Evolutionary conservation across 2,329 filamentous ascomycete species (phyloP).

Genomic region (Trichophyton equinum): DNA sequence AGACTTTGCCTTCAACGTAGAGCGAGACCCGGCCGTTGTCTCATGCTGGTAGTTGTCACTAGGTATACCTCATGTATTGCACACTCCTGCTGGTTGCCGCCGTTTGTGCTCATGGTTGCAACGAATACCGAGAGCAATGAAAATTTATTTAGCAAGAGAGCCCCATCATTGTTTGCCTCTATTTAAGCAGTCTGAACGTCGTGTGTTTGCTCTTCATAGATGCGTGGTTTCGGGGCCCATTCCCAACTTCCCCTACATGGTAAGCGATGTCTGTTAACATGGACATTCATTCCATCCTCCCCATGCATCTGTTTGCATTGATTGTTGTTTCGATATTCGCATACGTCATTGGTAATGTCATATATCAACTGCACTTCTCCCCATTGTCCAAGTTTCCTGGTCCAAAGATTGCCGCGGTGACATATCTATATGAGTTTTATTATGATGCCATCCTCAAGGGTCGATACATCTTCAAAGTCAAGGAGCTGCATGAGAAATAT

Average conservation of each 20-base stretch:
- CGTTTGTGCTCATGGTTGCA: background rate
- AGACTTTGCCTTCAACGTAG: background rate
- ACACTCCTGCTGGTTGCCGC: background rate
- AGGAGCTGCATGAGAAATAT: constrained; percentile 22
- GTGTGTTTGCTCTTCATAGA: background rate
- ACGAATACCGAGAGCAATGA: background rate
- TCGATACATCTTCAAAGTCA: constrained; percentile 21
- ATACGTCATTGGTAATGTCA: background rate
- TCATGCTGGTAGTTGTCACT: background rate
- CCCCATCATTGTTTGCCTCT: background rate
- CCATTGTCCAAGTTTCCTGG: constrained; percentile 19
- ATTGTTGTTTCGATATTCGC: background rate
- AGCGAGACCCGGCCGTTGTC: background rate
- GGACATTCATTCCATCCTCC: background rate
- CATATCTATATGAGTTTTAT: constrained; percentile 20
- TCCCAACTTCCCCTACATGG: too few relatives aligned
- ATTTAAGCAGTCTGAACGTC: background rate
- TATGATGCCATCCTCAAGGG: constrained; percentile 19
- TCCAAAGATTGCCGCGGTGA: constrained; percentile 18
- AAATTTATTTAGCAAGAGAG: background rate
- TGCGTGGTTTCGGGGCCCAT: background rate
- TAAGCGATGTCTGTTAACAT: background rate
- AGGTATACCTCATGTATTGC: background rate
- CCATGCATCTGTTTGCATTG: background rate
- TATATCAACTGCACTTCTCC: constrained; percentile 18